Conservation (phyloP, 495 filamentous ascomycete species). For the Pseudoneurospora amorphoporcata region DNA sequence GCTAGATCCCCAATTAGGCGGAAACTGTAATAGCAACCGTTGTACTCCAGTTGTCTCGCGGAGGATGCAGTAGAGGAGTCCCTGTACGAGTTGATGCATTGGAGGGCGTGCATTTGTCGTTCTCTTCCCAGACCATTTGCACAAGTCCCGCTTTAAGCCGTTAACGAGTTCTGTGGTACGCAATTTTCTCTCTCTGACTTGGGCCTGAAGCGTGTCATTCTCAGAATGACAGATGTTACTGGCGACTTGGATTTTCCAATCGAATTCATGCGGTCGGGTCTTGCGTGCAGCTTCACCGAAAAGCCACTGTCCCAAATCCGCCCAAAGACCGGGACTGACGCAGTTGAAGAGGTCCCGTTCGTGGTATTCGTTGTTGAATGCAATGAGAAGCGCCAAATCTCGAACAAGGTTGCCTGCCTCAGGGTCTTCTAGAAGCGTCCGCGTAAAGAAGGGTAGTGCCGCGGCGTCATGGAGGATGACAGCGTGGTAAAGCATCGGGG, state of each 20-base stretch:
- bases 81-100: neutral
- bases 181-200: neutral
- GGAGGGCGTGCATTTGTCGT: neutral
- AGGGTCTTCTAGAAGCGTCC: neutral
- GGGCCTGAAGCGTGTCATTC: neutral
- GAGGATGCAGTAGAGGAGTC: neutral
- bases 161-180: neutral
- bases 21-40: neutral
- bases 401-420: neutral
- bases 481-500: neutral
- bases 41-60: neutral
- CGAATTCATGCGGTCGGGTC: neutral
- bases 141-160: neutral
- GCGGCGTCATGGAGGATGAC: neutral
- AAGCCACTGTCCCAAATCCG: neutral
- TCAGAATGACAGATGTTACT: neutral
- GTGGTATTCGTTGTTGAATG: neutral
- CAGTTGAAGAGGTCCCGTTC: neutral
- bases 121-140: neutral
- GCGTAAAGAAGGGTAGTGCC: neutral
- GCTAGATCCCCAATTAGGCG: rapidly evolving
- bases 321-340: neutral
- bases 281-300: neutral
- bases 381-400: neutral
- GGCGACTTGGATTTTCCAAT: neutral